Percentiles rank a stretch among this genome's conserved stretches.
Evolutionary conservation across 2,329 filamentous ascomycete species (phyloP).

Genomic region (Apiospora arundinis): DNA sequence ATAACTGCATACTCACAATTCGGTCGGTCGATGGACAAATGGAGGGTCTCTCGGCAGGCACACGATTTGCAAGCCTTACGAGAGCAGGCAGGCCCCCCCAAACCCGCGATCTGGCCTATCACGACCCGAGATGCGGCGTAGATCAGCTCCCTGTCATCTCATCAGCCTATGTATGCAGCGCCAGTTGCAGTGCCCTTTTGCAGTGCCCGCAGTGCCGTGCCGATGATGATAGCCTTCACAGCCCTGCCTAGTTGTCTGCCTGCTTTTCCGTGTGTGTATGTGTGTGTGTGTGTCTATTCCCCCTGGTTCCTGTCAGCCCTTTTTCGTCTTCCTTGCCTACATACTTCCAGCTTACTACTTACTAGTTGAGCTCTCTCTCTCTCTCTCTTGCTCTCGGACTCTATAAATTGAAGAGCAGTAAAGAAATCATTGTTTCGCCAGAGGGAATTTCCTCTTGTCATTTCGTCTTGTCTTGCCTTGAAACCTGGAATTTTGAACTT

Average conservation of each 20-base stretch:
- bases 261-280: neutral
- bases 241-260: neutral
- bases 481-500: neutral
- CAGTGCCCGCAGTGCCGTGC: neutral
- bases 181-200: too few relatives aligned
- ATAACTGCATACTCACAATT: neutral
- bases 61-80: constrained; percentile 9
- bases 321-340: neutral
- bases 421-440: neutral
- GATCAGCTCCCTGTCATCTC: constrained; percentile 15
- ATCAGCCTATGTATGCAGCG: neutral
- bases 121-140: neutral
- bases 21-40: neutral
- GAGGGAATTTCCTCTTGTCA: neutral
- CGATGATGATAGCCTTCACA: neutral
- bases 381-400: too few relatives aligned
- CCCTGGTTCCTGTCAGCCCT: constrained; percentile 17
- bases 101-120: constrained; percentile 4
- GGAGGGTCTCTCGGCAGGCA: constrained; percentile 15
- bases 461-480: constrained; percentile 4
- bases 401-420: neutral
- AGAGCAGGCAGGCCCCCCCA: neutral
- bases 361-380: too few relatives aligned
- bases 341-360: neutral
- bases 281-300: neutral